Conservation (phyloP, 441 rosid genomes). For the Bruguiera hainesii region DNA sequence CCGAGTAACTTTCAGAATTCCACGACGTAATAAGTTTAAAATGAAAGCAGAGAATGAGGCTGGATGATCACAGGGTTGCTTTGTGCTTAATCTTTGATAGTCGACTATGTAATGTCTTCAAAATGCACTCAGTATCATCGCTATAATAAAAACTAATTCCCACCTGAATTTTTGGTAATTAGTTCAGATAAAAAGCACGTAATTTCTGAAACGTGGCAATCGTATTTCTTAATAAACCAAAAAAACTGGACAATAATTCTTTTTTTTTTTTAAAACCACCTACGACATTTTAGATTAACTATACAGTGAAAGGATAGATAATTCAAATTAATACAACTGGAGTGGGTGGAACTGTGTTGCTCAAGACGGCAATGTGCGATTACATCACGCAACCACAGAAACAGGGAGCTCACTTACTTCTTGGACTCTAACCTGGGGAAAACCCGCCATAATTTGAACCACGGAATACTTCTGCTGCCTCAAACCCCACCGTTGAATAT, state of each 20-base stretch:
- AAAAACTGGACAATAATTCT: too few relatives aligned
- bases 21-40: background rate
- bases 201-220: too few relatives aligned
- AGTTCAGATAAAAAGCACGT: too few relatives aligned
- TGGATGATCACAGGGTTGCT: background rate
- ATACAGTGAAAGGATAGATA: too few relatives aligned
- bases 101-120: background rate
- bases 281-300: too few relatives aligned
- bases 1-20: background rate
- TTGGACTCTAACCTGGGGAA: too few relatives aligned
- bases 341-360: constrained; percentile 15
- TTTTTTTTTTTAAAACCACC: too few relatives aligned
- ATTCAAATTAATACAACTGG: too few relatives aligned
- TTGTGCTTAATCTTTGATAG: background rate
- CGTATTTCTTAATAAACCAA: too few relatives aligned
- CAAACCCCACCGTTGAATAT: constrained; percentile 15
- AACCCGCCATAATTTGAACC: background rate
- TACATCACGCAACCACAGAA: constrained; percentile 13
- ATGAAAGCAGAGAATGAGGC: background rate
- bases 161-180: too few relatives aligned
- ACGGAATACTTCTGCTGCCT: background rate
- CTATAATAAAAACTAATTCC: too few relatives aligned
- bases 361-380: background rate
- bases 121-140: background rate
- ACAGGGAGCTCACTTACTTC: constrained; percentile 1